A percentile compares a stretch with the other conserved stretches of the same genome.
Evolutionary conservation across 2,329 filamentous ascomycete genomes (phyloP).

Genomic region (Periconia digitata): DNA sequence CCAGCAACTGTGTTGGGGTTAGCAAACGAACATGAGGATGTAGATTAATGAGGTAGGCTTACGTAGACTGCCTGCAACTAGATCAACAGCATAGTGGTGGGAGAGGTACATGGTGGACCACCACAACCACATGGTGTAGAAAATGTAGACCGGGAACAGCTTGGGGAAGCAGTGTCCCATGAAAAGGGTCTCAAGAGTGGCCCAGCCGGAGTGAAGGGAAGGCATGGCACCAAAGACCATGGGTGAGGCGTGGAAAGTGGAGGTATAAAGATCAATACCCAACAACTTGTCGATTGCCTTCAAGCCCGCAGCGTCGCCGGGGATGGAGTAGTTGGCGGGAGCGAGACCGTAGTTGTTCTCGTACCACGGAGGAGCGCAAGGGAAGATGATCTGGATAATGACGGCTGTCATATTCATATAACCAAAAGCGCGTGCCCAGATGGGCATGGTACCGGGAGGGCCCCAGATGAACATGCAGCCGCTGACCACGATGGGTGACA

Average conservation of each 20-base stretch:
- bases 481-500: constrained; percentile 77
- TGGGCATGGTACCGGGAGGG: constrained; percentile 79
- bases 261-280: constrained; percentile 89
- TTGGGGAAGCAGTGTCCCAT: constrained; percentile 90
- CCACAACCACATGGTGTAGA: constrained; percentile 92
- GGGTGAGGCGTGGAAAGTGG: constrained; percentile 84
- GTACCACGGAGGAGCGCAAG: constrained; percentile 96
- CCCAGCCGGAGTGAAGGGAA: constrained; percentile 85
- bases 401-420: constrained; percentile 91
- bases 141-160: constrained; percentile 75
- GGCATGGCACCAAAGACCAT: constrained; percentile 95
- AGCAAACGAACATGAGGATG: constrained; percentile 13
- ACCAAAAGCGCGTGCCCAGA: constrained; percentile 84
- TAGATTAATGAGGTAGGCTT: constrained; percentile 18
- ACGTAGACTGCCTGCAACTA: constrained; percentile 78
- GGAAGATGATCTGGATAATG: constrained; percentile 84
- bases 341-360: constrained; percentile 90
- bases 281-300: constrained; percentile 88
- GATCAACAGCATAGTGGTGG: constrained; percentile 93
- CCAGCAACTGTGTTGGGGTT: constrained; percentile 58
- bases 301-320: constrained; percentile 84
- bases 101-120: constrained; percentile 99
- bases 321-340: constrained; percentile 89
- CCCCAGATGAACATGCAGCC: constrained; percentile 83
- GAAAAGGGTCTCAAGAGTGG: constrained; percentile 86